phyloP scores from a whole-genome alignment of 805 yeast species.

The Starmerella vitae region DNA sequence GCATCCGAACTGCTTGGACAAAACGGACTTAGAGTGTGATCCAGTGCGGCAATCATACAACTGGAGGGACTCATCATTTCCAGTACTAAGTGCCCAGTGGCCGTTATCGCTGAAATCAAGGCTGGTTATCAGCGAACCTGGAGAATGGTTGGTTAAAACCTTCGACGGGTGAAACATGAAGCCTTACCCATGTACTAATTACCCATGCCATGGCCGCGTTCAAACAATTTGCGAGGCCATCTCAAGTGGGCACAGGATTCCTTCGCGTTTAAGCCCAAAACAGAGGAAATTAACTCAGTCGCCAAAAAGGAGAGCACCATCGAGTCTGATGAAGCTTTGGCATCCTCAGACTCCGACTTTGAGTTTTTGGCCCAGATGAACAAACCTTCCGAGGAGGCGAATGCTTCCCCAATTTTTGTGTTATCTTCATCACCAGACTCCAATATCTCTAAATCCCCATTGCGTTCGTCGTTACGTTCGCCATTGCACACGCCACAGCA shows the following conservation, averaged over 20 bases:
- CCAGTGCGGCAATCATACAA: slow-evolving; percentile 67
- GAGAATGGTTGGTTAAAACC: slow-evolving; percentile 11
- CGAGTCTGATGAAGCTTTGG: neutral
- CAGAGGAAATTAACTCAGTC: neutral
- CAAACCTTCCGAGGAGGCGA: neutral
- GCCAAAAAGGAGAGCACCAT: neutral
- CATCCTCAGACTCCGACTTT: slow-evolving; percentile 2
- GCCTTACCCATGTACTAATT: neutral
- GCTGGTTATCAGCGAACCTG: slow-evolving; percentile 26
- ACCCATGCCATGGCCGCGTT: slow-evolving; percentile 2
- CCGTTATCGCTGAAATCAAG: slow-evolving; percentile 74
- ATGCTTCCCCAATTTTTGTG: neutral
- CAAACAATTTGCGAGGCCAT: slow-evolving; percentile 1
- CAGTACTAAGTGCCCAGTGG: slow-evolving; percentile 56
- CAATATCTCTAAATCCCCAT: neutral
- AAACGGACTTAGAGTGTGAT: slow-evolving; percentile 43
- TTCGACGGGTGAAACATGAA: slow-evolving; percentile 9
- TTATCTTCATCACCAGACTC: neutral
- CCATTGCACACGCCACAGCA: too few relatives aligned
- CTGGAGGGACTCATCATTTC: slow-evolving; percentile 72
- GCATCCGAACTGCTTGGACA: slow-evolving; percentile 84
- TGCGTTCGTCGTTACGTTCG: neutral
- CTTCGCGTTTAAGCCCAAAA: neutral
- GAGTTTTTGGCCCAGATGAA: slow-evolving; percentile 2
- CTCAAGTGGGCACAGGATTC: slow-evolving; percentile 1